phyloP scores from a whole-genome alignment of 1,284 basidiomycete genomes.

The Ganoderma multipileum region DNA sequence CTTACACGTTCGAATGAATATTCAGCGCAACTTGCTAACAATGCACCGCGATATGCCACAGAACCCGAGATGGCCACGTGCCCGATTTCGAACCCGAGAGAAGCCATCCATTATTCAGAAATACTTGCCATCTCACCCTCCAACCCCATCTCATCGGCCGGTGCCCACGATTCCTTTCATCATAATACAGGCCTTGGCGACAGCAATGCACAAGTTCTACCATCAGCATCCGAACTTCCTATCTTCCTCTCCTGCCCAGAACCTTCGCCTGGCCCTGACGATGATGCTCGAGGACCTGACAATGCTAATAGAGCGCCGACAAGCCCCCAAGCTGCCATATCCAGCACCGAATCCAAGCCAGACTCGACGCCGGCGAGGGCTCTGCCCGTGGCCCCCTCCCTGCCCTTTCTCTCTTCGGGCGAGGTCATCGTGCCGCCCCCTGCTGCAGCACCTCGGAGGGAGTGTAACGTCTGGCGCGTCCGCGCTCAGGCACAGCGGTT shows the following conservation, averaged over 20 bases:
- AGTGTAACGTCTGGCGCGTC: background rate
- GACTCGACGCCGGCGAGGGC: background rate
- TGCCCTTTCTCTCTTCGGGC: background rate
- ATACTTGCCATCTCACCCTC: background rate
- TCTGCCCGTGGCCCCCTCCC: background rate
- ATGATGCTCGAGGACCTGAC: background rate
- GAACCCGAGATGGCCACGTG: background rate
- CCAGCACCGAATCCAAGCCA: background rate
- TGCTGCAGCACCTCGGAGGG: background rate
- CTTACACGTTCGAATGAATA: background rate
- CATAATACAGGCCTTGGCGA: background rate
- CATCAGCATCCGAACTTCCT: background rate
- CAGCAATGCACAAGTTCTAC: background rate
- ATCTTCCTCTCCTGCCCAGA: background rate
- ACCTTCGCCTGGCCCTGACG: background rate
- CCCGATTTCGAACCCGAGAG: background rate
- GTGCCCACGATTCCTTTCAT: background rate
- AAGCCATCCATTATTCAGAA: background rate
- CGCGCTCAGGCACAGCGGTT: background rate
- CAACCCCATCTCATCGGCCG: background rate
- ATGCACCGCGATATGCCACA: background rate
- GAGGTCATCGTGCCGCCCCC: background rate
- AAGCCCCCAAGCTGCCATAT: background rate
- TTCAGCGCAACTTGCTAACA: background rate
- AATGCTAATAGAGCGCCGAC: background rate